phyloP scores from a whole-genome alignment of 495 filamentous ascomycete genomes.

The Podospora bellae-mahoneyi region DNA sequence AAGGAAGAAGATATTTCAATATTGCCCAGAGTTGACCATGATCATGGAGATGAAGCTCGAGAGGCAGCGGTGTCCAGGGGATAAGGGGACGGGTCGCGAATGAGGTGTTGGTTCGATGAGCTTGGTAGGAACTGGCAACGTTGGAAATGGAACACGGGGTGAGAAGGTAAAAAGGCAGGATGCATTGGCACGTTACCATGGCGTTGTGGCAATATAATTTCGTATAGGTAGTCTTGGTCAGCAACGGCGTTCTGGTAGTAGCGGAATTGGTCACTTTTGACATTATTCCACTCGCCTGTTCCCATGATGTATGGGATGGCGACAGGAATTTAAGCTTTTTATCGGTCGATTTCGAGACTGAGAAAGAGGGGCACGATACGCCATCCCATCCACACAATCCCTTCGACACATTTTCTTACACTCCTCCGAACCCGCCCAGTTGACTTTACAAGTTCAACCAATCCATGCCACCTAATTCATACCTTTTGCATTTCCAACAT shows the following conservation, averaged over 20 bases:
- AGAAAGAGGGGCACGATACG: neutral
- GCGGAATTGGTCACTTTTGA: neutral
- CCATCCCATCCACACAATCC: too few species aligned
- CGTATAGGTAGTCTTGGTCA: neutral
- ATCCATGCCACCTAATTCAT: neutral
- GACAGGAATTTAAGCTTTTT: neutral
- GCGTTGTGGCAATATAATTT: neutral
- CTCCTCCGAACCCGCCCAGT: neutral
- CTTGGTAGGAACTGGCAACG: neutral
- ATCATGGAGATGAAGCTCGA: slow-evolving; percentile 51
- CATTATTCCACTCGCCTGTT: neutral
- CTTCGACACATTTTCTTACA: neutral
- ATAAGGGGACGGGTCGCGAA: slow-evolving; percentile 13
- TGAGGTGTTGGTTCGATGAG: neutral
- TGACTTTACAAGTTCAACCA: neutral
- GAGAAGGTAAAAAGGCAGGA: neutral
- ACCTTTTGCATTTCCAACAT: neutral
- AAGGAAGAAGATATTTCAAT: slow-evolving; percentile 43
- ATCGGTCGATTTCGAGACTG: neutral
- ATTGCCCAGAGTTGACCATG: slow-evolving; percentile 50
- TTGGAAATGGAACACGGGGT: neutral
- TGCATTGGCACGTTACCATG: slow-evolving; percentile 23
- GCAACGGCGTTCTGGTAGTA: neutral
- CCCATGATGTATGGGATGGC: neutral
- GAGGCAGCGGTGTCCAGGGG: slow-evolving; percentile 40